phyloP scores from a whole-genome alignment of 495 filamentous ascomycete species.

The Aspergillus hancockii region DNA sequence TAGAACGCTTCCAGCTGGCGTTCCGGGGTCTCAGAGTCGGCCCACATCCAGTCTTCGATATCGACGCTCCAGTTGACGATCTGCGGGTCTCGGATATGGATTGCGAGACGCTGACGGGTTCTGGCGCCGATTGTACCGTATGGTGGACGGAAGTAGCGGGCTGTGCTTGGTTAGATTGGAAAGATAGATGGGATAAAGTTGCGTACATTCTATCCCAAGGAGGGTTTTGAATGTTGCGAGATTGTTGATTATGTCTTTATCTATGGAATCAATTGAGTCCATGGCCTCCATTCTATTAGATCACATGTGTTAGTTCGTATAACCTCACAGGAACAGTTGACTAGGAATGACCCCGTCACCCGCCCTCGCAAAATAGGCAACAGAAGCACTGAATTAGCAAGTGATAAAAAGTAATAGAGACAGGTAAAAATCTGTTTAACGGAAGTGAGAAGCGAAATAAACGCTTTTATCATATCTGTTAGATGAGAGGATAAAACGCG shows the following conservation, averaged over 20 bases:
- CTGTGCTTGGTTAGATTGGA: slow-evolving; percentile 21
- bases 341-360: too few species aligned
- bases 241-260: slow-evolving; percentile 68
- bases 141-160: slow-evolving; percentile 72
- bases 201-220: slow-evolving; percentile 47
- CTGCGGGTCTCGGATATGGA: slow-evolving; percentile 49
- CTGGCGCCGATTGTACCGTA: slow-evolving; percentile 75
- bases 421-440: too few species aligned
- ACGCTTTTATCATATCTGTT: too few species aligned
- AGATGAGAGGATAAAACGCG: neutral
- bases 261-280: slow-evolving; percentile 56
- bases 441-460: neutral
- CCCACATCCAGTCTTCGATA: slow-evolving; percentile 80
- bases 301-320: neutral
- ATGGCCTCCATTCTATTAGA: slow-evolving; percentile 67
- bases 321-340: too few species aligned
- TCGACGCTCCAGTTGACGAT: slow-evolving; percentile 78
- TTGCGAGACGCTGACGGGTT: slow-evolving; percentile 63
- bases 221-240: slow-evolving; percentile 55
- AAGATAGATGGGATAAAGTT: neutral
- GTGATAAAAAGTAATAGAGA: too few species aligned
- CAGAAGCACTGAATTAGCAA: too few species aligned
- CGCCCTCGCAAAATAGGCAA: too few species aligned
- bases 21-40: slow-evolving; percentile 61
- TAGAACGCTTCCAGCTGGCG: slow-evolving; percentile 76